Base-by-base conservation (phyloP, 1,284 basidiomycete species). In the Mixia osmundae region DNA sequence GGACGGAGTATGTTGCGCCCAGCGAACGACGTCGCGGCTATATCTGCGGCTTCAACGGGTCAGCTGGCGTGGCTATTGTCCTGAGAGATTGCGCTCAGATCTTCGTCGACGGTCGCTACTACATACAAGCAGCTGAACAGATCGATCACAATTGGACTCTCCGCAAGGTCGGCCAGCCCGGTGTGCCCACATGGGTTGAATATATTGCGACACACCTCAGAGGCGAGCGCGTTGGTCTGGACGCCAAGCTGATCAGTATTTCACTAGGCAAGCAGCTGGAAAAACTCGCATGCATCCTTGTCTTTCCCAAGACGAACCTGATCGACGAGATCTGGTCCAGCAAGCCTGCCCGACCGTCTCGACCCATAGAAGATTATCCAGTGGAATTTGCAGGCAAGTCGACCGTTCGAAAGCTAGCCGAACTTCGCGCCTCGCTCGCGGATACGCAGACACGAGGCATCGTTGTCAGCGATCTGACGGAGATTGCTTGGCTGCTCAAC, bases 141-240 rank as follows among this genome's bases (percentile, higher is more conserved):
- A 62, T 97, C 33, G 80, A 89, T 50, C 50, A 65, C 18, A 35
- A 42, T 29, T 95, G 87, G 87, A 76, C 66, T 2, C 59, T 95
- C 50, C 85, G 89, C 78, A 89, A 80, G 55, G 71, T 77, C 48
- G 87, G 83, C 4, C 53, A 80, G 21, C 69, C 54, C 66, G 79
- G 77, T 46, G 75, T 89, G 3, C 83, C 80, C 2, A 77, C 77
- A 3, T 91, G 89, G 87, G 70, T 76, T 46, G 72, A 77, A 14
- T 87, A 77, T 57, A 55, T 89, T 18, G 15, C 24, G 22, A 64
- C 65, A 37, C 72, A 77, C 60, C 76, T 74, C 38, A 32, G 50
- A n/a, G 28, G 16, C 12, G 16, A 32, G 5, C 24, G 37, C 5
- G 32, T 42, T 29, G 83, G 80, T 3, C 68, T 89, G 30, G 80